Evolutionary conservation across 1,284 basidiomycete genomes (phyloP).

Genomic region (Papiliotrema flavescens): DNA sequence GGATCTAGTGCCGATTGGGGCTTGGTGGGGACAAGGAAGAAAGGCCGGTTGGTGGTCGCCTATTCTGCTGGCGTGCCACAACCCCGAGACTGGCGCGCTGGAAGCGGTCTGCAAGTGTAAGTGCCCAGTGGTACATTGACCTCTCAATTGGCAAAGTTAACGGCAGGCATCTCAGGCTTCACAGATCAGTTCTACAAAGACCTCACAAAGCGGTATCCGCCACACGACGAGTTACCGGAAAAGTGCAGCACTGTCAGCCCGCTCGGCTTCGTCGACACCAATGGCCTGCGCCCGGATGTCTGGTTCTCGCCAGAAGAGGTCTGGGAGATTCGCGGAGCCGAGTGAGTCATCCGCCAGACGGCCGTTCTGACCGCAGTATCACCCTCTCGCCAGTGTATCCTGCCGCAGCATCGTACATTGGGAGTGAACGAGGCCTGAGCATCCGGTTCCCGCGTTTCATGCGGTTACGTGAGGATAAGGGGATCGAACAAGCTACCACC

Average conservation of each 20-base stretch:
- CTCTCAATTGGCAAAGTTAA: no score
- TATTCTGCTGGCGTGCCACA: slow-evolving; percentile 77
- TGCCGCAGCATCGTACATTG: slow-evolving; percentile 69
- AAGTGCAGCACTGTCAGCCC: slow-evolving; percentile 59
- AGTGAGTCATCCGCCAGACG: slow-evolving; percentile 52
- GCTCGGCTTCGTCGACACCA: slow-evolving; percentile 65
- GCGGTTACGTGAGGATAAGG: slow-evolving; percentile 55
- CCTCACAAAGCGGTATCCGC: slow-evolving; percentile 63
- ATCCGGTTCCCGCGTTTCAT: slow-evolving; percentile 57
- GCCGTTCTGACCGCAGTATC: slow-evolving; percentile 54
- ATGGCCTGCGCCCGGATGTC: slow-evolving; percentile 72
- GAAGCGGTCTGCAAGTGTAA: slow-evolving; percentile 80
- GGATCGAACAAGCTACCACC: slow-evolving; percentile 54
- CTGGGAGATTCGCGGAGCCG: slow-evolving; percentile 88
- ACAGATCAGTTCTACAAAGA: slow-evolving; percentile 82
- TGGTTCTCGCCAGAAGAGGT: slow-evolving; percentile 83
- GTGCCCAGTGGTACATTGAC: slow-evolving; percentile 7
- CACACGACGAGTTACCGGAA: slow-evolving; percentile 54
- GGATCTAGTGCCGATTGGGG: slow-evolving; percentile 68
- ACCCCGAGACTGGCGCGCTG: slow-evolving; percentile 63
- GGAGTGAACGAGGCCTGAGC: slow-evolving; percentile 66
- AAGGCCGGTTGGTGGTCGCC: slow-evolving; percentile 94
- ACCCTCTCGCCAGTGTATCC: slow-evolving; percentile 84
- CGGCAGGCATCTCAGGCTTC: slow-evolving; percentile 59
- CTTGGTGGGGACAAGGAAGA: slow-evolving; percentile 89